Evolutionary conservation across 2,329 filamentous ascomycete genomes (phyloP), one percentile per base, ranked within the genome.

Genomic region (Westerdykella aurantiaca): DNA sequence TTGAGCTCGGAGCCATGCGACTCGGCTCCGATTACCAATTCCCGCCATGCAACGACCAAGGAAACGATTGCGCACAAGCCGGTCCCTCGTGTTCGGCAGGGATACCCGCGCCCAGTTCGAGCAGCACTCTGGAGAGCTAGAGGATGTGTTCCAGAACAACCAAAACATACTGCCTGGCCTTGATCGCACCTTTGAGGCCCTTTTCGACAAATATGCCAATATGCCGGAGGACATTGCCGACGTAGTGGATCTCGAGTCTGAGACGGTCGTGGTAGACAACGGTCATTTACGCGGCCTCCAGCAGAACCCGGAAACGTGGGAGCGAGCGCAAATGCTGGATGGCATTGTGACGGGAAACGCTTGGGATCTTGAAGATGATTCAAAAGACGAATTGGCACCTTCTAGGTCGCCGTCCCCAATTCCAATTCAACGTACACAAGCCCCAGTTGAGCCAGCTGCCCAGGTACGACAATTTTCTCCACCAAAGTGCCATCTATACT

Each of bases 221-320:
- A 86, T 96, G 63, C 95, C 95, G 58, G 81, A 82, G 2, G 85
- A 83, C 4, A 76, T 91, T 40, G 89, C 85, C 42, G 91, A 97
- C 66, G 89, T 95, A 69, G 89, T 97, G 57, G 88, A 97, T 65
- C 73, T 95, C 44, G 73, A 75, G 39, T 91, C 86, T 0, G 89
- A 88, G 42, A 75, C 86, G 46, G 82, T 97, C 38, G 76, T 95
- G n/a, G 82, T 96, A 44, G 79, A 97, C 66, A 93, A 95, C 72
- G 91, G 93, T 0, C 93, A 97, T 69, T 65, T 96, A 41, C 64
- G 78, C 40, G 65, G 79, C 58, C 81, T 88, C 61, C 68, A 57
- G 29, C 49, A 57, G 14, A 14, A 43, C 42, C 52, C 37, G 45
- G 51, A 35, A 23, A 39, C 41, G 2, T 34, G 31, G 13, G 42